These are phyloP conservation scores for Candida sithepensis DNA, from an alignment of 805 yeast species.

Conservation along the genomic window DNA sequence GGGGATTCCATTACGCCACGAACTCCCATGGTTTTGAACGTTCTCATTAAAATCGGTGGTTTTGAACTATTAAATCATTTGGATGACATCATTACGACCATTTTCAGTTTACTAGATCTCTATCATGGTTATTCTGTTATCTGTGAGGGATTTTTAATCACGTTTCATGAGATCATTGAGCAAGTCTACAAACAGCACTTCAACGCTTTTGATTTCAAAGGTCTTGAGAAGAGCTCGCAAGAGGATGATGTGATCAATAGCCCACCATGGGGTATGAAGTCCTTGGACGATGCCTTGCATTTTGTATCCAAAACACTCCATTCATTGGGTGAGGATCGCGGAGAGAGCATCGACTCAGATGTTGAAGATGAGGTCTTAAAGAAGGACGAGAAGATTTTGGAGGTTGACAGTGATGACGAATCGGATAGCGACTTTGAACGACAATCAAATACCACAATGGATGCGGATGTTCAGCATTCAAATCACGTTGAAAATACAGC, in stretches of 20 bases:
- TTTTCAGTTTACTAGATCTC: constrained; percentile 74
- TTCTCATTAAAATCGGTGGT: constrained; percentile 71
- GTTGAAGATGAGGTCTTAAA: constrained; percentile 12
- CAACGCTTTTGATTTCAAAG: constrained; percentile 23
- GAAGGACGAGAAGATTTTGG: constrained; percentile 21
- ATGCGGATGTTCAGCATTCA: constrained; percentile 13
- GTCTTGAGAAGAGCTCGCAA: constrained; percentile 13
- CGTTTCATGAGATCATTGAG: constrained; percentile 58
- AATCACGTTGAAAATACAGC: constrained; percentile 18
- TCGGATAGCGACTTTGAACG: constrained; percentile 33
- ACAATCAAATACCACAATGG: constrained; percentile 25
- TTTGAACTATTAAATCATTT: constrained; percentile 58
- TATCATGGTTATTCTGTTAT: constrained; percentile 79
- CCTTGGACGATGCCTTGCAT: constrained; percentile 39
- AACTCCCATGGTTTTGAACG: constrained; percentile 63
- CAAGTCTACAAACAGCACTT: constrained; percentile 42
- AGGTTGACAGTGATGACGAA: constrained; percentile 33
- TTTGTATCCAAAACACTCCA: constrained; percentile 38
- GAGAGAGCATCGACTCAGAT: constrained; percentile 9
- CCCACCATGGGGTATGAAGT: constrained; percentile 60
- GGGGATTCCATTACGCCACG: constrained; percentile 73
- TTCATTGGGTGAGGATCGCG: constrained; percentile 18
- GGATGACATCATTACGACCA: constrained; percentile 62
- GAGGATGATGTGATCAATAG: constrained; percentile 28
- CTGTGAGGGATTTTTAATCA: constrained; percentile 68